Conservation (phyloP, 129 eudicot species). For the Flaveria sonorensis region DNA sequence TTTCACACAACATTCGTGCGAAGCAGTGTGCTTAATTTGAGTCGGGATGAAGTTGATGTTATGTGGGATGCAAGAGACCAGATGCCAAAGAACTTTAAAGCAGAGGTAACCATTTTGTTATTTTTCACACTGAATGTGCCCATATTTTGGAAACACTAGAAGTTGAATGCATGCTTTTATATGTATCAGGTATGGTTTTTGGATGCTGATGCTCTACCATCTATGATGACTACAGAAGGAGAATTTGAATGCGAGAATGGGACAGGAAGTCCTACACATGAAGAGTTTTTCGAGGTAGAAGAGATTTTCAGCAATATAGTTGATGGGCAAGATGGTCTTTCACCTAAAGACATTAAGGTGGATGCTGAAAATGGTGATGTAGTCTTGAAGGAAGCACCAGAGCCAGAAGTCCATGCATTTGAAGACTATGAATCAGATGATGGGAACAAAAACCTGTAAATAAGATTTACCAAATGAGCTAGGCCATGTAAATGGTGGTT, state of each 20-base stretch:
- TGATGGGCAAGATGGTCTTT: slow-evolving; percentile 52
- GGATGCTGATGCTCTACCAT: slow-evolving; percentile 72
- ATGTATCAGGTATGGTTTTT: slow-evolving; percentile 87
- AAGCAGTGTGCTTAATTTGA: slow-evolving; percentile 59
- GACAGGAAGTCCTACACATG: slow-evolving; percentile 73
- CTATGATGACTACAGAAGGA: slow-evolving; percentile 54
- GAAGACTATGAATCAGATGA: slow-evolving; percentile 60
- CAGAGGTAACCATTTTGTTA: slow-evolving; percentile 59
- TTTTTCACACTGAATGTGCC: slow-evolving; percentile 6
- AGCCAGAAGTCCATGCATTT: slow-evolving; percentile 51
- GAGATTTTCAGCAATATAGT: slow-evolving; percentile 74
- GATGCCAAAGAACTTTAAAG: slow-evolving; percentile 73
- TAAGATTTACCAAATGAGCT: slow-evolving; percentile 35
- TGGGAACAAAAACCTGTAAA: slow-evolving; percentile 40
- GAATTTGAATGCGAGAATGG: slow-evolving; percentile 57
- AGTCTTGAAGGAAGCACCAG: slow-evolving; percentile 28
- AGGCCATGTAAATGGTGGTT: slow-evolving; percentile 36
- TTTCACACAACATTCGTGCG: slow-evolving; percentile 89
- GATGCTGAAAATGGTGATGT: slow-evolving; percentile 4
- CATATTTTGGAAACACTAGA: slow-evolving; percentile 22
- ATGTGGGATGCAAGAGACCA: slow-evolving; percentile 83
- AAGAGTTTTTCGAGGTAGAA: slow-evolving; percentile 95
- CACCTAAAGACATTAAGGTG: slow-evolving; percentile 1
- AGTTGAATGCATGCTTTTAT: slow-evolving; percentile 43
- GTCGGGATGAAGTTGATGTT: slow-evolving; percentile 81